Percentiles rank a stretch among this genome's conserved stretches.
These are phyloP conservation scores for Ophiostoma perfectum DNA, from an alignment of 2,329 filamentous ascomycete genomes.

Conservation along the genomic window DNA sequence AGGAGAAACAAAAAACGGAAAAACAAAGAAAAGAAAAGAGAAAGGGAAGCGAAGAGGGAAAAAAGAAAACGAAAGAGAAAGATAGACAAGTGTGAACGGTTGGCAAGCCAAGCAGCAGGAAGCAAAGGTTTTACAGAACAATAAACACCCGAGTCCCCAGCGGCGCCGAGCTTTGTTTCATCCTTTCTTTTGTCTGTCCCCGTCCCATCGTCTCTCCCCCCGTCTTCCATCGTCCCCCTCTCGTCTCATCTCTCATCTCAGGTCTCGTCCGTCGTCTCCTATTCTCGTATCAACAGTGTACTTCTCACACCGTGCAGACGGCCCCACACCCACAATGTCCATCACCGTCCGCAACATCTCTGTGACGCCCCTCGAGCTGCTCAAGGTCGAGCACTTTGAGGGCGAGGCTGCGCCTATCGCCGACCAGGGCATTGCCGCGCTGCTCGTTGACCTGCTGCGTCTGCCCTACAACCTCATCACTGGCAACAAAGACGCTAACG, in stretches of 20 bases:
- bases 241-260: not conserved
- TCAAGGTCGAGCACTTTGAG: constrained; percentile 66
- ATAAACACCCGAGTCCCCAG: not conserved
- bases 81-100: not conserved
- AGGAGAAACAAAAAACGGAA: constrained; percentile 4
- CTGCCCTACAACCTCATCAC: constrained; percentile 7
- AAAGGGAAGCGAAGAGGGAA: too few relatives aligned
- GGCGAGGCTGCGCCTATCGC: constrained; percentile 39
- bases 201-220: too few relatives aligned
- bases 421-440: constrained; percentile 40
- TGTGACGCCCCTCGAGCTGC: constrained; percentile 64
- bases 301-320: not conserved
- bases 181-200: not conserved
- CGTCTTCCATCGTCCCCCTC: not conserved
- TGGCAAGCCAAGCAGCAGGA: not conserved
- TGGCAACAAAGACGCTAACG: constrained; percentile 30
- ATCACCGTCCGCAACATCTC: constrained; percentile 81
- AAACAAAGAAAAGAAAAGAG: not conserved
- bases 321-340: not conserved
- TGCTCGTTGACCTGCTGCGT: constrained; percentile 32
- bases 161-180: not conserved
- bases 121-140: not conserved
- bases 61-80: not conserved
- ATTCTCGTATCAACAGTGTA: not conserved
- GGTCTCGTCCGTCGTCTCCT: not conserved